Base-by-base conservation (phyloP, 176 grass and related monocot species). In the Oryza rufipogon region DNA sequence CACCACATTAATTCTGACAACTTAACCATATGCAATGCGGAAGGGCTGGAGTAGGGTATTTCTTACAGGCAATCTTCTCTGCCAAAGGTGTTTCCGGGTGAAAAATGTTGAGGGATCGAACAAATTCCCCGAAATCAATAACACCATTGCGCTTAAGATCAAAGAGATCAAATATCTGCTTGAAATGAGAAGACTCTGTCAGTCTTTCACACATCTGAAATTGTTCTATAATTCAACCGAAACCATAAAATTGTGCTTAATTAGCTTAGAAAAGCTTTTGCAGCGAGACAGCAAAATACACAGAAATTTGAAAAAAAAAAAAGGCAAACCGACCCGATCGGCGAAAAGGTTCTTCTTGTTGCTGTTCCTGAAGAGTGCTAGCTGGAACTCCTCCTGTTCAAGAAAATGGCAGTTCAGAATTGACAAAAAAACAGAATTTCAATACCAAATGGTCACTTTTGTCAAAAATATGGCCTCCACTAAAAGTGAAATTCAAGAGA, bases 91-190 rank as follows among this genome's bases (percentile, higher is more conserved):
- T 88, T 66, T 97, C 90, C 2, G 95, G 95, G 60, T 97, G 95
- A 51, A 97, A 97, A 72, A 97, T 75, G 71, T 54, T 86, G 51
- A 97, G 92, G 16, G 95, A 97, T 66, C 84, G 88, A 79, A 97
- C 86, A 45, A 97, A 97, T 64, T 92, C 95, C 19, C 84, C 92
- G 13, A 97, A 97, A 11, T 97, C 95, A 48, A 97, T 91, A 58
- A 94, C 88, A 0, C 95, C 92, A 32, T 94, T 92, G 51, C 75
- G 82, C 64, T 97, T 92, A 17, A 88, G 64, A 88, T 97, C 92
- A 86, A 97, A 97, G 51, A 97, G 52, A 71, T 97, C 92, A 89
- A 97, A 97, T 89, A 97, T 89, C 95, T 97, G 88, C n/a, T 63
- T 84, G 58, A 41, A 63, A 20, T 23, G 28, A 58, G 54, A 49